Percentiles rank a stretch among this genome's conserved stretches.
Evolutionary conservation across 257 asterid species (phyloP).

Genomic region (Dorcoceras hygrometricum): DNA sequence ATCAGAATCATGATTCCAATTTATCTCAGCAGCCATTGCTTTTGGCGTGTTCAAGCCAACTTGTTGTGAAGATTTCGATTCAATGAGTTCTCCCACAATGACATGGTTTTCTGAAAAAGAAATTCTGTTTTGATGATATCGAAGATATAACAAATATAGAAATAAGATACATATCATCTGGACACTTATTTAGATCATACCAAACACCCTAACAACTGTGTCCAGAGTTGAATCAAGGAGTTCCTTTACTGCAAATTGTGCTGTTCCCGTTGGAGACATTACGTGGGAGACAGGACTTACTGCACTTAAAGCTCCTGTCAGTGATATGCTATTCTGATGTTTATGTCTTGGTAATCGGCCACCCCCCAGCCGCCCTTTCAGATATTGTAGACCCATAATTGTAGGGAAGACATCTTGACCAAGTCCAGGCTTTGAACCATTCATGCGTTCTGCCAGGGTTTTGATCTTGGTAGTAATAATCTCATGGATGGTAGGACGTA

Average conservation of each 20-base stretch:
- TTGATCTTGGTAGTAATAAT: constrained; percentile 81
- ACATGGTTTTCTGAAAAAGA: constrained; percentile 87
- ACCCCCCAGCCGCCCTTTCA: constrained; percentile 68
- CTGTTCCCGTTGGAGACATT: constrained; percentile 94
- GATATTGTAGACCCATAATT: constrained; percentile 60
- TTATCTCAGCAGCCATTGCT: constrained; percentile 62
- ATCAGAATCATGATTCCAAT: constrained; percentile 84
- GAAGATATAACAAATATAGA: constrained; percentile 20
- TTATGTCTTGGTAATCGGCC: constrained; percentile 64
- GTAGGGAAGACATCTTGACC: constrained; percentile 55
- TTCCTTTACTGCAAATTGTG: constrained; percentile 81
- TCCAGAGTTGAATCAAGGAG: constrained; percentile 88
- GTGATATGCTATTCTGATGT: constrained; percentile 68
- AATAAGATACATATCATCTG: constrained; percentile 23
- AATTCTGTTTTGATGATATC: constrained; percentile 21
- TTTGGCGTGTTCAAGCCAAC: constrained; percentile 83
- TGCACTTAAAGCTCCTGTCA: constrained; percentile 60
- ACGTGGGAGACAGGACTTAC: constrained; percentile 89
- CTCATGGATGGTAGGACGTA: constrained; percentile 91
- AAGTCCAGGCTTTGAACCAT: constrained; percentile 55
- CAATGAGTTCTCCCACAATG: constrained; percentile 94
- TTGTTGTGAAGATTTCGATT: constrained; percentile 87
- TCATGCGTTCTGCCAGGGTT: constrained; percentile 60
- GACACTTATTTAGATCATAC: constrained; percentile 41
- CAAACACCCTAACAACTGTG: constrained; percentile 73